Conservation (phyloP, 192 early-diverging fungal species). For the Phlyctochytrium arcticum region DNA sequence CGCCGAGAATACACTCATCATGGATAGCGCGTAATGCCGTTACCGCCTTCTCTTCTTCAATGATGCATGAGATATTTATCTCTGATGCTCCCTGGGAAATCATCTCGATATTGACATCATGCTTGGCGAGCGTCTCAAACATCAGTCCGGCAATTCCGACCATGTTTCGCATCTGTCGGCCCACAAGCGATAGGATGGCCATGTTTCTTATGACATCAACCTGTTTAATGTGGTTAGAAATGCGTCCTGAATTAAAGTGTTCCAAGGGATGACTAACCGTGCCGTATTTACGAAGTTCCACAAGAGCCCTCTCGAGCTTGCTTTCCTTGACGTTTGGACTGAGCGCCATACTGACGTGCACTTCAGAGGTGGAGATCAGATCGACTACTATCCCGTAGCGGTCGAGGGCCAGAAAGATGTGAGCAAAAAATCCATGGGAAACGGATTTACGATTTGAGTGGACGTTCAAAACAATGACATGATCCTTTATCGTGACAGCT, state of each 20-base stretch:
- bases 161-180: slow-evolving; percentile 95
- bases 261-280: slow-evolving; percentile 42
- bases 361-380: slow-evolving; percentile 88
- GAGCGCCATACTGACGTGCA: slow-evolving; percentile 75
- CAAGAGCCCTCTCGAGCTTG: slow-evolving; percentile 75
- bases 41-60: slow-evolving; percentile 67
- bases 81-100: slow-evolving; percentile 97
- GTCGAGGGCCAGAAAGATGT: slow-evolving; percentile 90
- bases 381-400: slow-evolving; percentile 85
- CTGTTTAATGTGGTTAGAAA: too few relatives aligned
- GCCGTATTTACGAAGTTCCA: slow-evolving; percentile 73
- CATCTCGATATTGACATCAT: slow-evolving; percentile 98
- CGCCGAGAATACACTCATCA: slow-evolving; percentile 57
- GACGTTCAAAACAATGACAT: slow-evolving; percentile 92
- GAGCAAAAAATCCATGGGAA: slow-evolving; percentile 95
- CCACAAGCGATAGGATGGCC: slow-evolving; percentile 95
- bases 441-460: slow-evolving; percentile 96
- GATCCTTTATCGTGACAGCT: slow-evolving; percentile 98
- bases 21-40: slow-evolving; percentile 87
- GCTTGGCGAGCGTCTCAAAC: slow-evolving; percentile 85
- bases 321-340: slow-evolving; percentile 37
- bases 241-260: neutral
- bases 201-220: slow-evolving; percentile 81
- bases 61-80: slow-evolving; percentile 98
- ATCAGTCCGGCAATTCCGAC: slow-evolving; percentile 91